Percentiles rank a stretch among this genome's conserved stretches.
These are phyloP conservation scores for Pseudogymnoascus verrucosus DNA, from an alignment of 2,329 filamentous ascomycete species.

Conservation along the genomic window DNA sequence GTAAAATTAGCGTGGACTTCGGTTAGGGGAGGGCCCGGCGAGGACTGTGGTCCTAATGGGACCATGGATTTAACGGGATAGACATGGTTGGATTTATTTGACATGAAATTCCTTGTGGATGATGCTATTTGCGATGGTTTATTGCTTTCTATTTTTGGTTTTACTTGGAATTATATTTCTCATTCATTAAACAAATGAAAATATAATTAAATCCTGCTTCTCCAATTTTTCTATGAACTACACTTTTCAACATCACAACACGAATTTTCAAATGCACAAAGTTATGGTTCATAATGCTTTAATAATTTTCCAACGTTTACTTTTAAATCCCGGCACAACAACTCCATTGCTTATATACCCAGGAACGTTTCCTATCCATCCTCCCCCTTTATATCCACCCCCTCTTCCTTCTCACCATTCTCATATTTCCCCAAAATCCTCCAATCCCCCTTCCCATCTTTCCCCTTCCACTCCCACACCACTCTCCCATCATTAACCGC, in stretches of 20 bases:
- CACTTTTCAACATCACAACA: neutral
- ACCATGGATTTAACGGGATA: neutral
- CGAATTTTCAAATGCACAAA: neutral
- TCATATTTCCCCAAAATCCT: neutral
- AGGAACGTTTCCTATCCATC: neutral
- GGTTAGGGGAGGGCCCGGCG: neutral
- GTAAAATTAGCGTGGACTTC: neutral
- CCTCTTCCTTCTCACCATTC: neutral
- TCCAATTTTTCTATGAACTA: neutral
- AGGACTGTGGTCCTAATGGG: neutral
- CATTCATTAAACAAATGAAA: too few species aligned
- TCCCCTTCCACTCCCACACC: constrained; percentile 25
- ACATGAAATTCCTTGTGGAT: neutral
- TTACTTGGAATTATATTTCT: neutral
- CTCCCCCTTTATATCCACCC: neutral
- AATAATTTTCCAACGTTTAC: neutral
- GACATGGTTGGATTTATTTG: neutral
- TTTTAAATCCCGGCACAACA: neutral
- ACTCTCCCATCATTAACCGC: constrained; percentile 53
- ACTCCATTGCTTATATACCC: neutral
- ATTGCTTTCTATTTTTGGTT: neutral
- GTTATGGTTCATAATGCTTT: neutral
- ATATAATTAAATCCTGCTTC: too few species aligned
- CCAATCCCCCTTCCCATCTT: constrained; percentile 1
- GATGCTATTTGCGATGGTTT: neutral